These are phyloP conservation scores for Sisymbrium altissimum DNA, from an alignment of 345 rosid genomes.

Conservation along the genomic window DNA sequence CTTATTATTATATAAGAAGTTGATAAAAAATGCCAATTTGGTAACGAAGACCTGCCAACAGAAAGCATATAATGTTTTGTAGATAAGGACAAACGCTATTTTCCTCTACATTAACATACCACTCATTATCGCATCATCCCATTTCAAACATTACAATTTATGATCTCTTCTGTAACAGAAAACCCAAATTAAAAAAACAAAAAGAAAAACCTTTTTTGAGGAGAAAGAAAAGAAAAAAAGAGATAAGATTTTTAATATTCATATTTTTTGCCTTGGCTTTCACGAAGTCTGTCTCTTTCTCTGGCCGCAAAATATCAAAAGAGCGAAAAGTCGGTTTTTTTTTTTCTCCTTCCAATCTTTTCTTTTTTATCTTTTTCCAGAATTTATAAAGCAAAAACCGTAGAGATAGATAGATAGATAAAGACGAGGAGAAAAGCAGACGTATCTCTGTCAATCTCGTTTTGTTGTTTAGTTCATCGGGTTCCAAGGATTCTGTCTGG, in stretches of 20 bases:
- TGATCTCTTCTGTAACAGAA: slow-evolving; percentile 10
- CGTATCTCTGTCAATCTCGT: slow-evolving; percentile 17
- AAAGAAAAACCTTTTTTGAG: not conserved
- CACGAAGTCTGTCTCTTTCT: slow-evolving; percentile 16
- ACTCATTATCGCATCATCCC: slow-evolving; percentile 21
- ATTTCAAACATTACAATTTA: not conserved
- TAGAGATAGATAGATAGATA: slow-evolving; percentile 4
- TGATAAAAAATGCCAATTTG: slow-evolving; percentile 11
- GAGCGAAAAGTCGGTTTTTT: slow-evolving; percentile 10
- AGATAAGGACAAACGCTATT: slow-evolving; percentile 29
- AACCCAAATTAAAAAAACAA: not conserved
- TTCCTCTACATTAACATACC: slow-evolving; percentile 2
- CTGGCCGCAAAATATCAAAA: slow-evolving; percentile 17
- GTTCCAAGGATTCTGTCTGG: slow-evolving; percentile 20
- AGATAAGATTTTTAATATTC: slow-evolving; percentile 8
- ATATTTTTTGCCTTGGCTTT: not conserved
- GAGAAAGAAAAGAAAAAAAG: not conserved
- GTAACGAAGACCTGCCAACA: slow-evolving; percentile 26
- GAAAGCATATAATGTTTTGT: slow-evolving; percentile 11
- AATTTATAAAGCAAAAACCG: not conserved
- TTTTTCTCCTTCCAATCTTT: not conserved
- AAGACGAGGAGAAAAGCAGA: slow-evolving; percentile 22
- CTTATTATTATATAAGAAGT: not conserved
- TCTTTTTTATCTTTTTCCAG: not conserved
- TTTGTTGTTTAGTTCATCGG: slow-evolving; percentile 14